phyloP scores from a whole-genome alignment of 345 rosid species.

The Gossypium turneri region DNA sequence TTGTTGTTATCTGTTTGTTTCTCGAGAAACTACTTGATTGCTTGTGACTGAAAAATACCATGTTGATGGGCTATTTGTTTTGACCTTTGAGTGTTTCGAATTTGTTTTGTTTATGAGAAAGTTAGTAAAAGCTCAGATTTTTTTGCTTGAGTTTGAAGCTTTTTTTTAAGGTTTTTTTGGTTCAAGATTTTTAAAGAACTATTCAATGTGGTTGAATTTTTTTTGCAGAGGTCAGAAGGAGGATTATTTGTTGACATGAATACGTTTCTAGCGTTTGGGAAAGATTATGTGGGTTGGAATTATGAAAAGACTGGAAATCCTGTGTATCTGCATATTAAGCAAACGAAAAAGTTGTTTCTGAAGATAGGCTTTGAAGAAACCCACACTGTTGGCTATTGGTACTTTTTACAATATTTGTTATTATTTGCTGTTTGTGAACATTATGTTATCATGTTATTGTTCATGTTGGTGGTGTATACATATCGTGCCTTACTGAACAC shows the following conservation, averaged over 20 bases:
- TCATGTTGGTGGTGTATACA: background rate
- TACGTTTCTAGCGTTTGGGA: conserved; percentile 88
- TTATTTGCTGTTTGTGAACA: background rate
- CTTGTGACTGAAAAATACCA: background rate
- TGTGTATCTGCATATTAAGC: conserved; percentile 84
- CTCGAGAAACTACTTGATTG: conserved; percentile 6
- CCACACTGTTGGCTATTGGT: conserved; percentile 92
- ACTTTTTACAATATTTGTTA: background rate
- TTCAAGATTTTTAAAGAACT: background rate
- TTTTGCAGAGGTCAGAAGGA: conserved; percentile 80
- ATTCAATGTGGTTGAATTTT: background rate
- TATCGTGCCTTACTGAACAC: background rate
- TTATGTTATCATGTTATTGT: background rate
- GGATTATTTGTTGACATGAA: conserved; percentile 89
- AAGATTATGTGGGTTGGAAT: conserved; percentile 82
- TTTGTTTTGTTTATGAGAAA: background rate
- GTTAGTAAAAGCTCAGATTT: background rate
- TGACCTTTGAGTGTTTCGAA: background rate
- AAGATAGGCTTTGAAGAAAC: conserved; percentile 88
- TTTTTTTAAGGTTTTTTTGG: background rate
- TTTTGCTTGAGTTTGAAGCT: background rate
- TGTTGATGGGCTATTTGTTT: background rate
- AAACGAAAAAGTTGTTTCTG: conserved; percentile 64
- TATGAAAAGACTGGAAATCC: conserved; percentile 85
- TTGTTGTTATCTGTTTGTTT: conserved; percentile 13